Base-by-base conservation (phyloP, 2,329 filamentous ascomycete genomes). In the Phaeosphaeria sp. region DNA sequence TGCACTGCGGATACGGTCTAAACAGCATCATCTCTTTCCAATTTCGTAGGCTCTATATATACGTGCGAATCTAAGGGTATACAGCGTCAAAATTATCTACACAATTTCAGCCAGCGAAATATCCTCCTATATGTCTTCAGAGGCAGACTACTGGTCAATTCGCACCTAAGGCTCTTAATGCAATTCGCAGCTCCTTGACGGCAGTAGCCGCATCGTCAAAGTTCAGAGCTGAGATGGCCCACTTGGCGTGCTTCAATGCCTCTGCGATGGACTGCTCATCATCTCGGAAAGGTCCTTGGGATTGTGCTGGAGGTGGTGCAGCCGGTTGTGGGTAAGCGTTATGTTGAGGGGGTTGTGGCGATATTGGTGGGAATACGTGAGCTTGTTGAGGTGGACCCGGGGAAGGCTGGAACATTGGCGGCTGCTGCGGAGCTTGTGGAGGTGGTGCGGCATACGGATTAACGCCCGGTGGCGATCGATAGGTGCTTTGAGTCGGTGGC, bases 131-230 rank as follows among this genome's bases (percentile, higher is more conserved):
- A 44, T 20, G n/a, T n/a, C 17, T 25, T 8, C 8, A 25, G 9
- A 46, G 44, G 15, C 36, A 45, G n/a, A 13, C 49, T 15, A 46
- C 30, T 18, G 22, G 40, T 56, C 63, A 89, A 39, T 79, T 79
- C 13, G 87, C 90, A 2, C 92, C 92, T 49, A 97, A 79, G 18
- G 83, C 79, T 55, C 85, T 81, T 61, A 99, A 79, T 2, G 95
- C 95, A 57, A 86, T 87, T 51, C 87, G 86, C 60, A 99, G 77
- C 73, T 99, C 93, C 70, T 89, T 89, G 4, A 98, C 89, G 0
- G 95, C 95, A 0, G 95, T 99, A 1, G 89, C 84, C 1, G 96
- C 91, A 74, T 99, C 95, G 67, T 99, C 95, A 77, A 99, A 99
- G 69, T 97, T 97, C 48, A 99, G 80, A 0, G 95, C 95, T 11